Evolutionary conservation across 2,329 filamentous ascomycete genomes (phyloP).

Genomic region (Neocucurbitaria cava): DNA sequence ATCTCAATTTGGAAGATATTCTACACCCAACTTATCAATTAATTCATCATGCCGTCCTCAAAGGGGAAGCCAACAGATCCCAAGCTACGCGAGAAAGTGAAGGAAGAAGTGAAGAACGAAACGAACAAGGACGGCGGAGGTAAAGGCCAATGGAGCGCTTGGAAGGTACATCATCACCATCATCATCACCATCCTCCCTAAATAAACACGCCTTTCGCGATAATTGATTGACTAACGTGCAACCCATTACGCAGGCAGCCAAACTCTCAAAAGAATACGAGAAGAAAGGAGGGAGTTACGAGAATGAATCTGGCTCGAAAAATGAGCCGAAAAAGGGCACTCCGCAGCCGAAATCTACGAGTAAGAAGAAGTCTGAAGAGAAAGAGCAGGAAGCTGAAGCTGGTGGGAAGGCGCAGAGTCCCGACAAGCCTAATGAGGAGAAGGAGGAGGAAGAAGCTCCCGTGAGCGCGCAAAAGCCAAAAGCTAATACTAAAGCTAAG

Average conservation of each 20-base stretch:
- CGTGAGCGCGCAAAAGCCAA: constrained; percentile 29
- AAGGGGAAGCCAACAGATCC: constrained; percentile 57
- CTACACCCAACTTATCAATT: no score
- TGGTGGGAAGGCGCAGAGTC: no score
- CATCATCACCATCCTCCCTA: no score
- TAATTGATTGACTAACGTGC: constrained; percentile 1
- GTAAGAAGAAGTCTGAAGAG: constrained; percentile 27
- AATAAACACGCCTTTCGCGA: not conserved
- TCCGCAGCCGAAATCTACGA: constrained; percentile 45
- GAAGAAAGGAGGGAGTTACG: constrained; percentile 48
- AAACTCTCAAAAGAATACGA: constrained; percentile 55
- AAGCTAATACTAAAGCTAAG: constrained; percentile 26
- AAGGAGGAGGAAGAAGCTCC: constrained; percentile 21
- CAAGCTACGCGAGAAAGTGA: constrained; percentile 54
- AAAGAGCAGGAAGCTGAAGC: constrained; percentile 19
- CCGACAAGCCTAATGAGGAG: constrained; percentile 13
- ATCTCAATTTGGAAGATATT: no score
- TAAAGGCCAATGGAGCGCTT: constrained; percentile 57
- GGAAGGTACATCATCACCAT: constrained; percentile 56
- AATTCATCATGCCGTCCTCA: constrained; percentile 49
- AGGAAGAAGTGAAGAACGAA: constrained; percentile 55
- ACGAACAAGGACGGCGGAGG: constrained; percentile 55
- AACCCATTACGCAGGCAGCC: constrained; percentile 43
- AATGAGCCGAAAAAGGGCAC: constrained; percentile 54
- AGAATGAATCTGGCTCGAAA: constrained; percentile 52